A percentile compares a stretch with the other conserved stretches of the same genome.
Conservation (phyloP, 306 rosid species). For the Lagenaria siceraria region DNA sequence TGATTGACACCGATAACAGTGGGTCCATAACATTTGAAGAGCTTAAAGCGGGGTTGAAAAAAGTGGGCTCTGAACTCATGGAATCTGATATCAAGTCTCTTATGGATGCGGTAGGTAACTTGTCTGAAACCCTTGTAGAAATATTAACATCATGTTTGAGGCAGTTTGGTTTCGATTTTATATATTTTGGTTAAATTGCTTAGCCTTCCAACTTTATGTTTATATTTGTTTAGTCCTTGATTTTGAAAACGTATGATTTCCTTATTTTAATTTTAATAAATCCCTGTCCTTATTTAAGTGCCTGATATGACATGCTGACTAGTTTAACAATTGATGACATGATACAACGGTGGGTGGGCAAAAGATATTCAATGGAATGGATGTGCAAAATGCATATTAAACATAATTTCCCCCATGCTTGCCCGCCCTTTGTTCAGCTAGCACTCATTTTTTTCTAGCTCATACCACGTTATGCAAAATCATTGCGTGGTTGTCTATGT, state of each 20-base stretch:
- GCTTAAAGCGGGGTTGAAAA: slow-evolving; percentile 62
- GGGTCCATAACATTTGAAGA: slow-evolving; percentile 87
- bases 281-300: not conserved
- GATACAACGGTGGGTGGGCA: not conserved
- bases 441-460: not conserved
- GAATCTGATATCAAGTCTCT: slow-evolving; percentile 79
- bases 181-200: not conserved
- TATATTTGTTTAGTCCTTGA: not conserved
- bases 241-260: not conserved
- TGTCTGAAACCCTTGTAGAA: slow-evolving; percentile 8
- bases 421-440: not conserved
- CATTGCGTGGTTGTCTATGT: not conserved
- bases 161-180: not conserved
- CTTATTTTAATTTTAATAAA: not conserved
- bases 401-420: not conserved
- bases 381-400: not conserved
- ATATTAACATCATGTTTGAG: not conserved
- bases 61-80: slow-evolving; percentile 73
- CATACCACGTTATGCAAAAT: not conserved
- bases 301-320: not conserved
- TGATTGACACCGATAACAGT: slow-evolving; percentile 75
- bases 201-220: not conserved
- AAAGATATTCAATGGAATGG: not conserved
- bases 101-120: slow-evolving; percentile 70
- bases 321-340: not conserved